Percentiles rank a stretch among this genome's conserved stretches.
phyloP scores from a whole-genome alignment of 2,329 filamentous ascomycete genomes.

The Fusarium sp. region DNA sequence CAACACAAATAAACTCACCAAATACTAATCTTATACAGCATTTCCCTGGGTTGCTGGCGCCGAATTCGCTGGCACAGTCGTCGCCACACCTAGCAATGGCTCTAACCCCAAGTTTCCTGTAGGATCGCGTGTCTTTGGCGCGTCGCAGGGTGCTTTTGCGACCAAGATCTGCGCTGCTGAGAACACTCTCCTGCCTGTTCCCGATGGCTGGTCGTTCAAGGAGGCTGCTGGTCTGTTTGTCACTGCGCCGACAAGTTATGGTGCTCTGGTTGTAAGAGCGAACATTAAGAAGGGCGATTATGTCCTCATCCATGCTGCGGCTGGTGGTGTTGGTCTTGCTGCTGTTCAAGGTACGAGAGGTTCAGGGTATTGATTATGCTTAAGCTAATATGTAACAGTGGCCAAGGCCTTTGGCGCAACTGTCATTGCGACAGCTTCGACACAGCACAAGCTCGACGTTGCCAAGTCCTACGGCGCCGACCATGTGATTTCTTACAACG shows the following conservation, averaged over 20 bases:
- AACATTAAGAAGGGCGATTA: slow-evolving; percentile 82
- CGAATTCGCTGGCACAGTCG: slow-evolving; percentile 85
- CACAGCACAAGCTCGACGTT: slow-evolving; percentile 80
- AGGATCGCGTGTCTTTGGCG: slow-evolving; percentile 88
- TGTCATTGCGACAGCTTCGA: slow-evolving; percentile 92
- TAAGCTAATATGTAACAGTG: slow-evolving; percentile 56
- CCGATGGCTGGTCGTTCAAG: slow-evolving; percentile 82
- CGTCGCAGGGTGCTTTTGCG: slow-evolving; percentile 86
- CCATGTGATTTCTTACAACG: slow-evolving; percentile 80
- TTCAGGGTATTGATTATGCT: accelerated
- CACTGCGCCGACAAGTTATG: slow-evolving; percentile 91
- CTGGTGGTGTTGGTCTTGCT: slow-evolving; percentile 89
- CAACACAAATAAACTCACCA: neutral
- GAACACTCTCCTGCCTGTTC: slow-evolving; percentile 76
- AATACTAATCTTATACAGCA: slow-evolving; percentile 52
- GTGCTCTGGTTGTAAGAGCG: slow-evolving; percentile 81
- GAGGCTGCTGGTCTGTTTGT: slow-evolving; percentile 92
- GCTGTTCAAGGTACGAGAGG: slow-evolving; percentile 76
- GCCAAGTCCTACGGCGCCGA: slow-evolving; percentile 87
- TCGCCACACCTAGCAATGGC: slow-evolving; percentile 69
- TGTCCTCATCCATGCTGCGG: slow-evolving; percentile 91
- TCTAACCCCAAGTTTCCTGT: slow-evolving; percentile 73
- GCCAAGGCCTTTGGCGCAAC: slow-evolving; percentile 92
- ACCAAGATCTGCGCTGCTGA: slow-evolving; percentile 78
- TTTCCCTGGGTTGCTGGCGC: slow-evolving; percentile 89